Percentiles rank a stretch among this genome's conserved stretches.
Evolutionary conservation across 2,329 filamentous ascomycete species (phyloP).

Genomic region (Myotisia sp.): DNA sequence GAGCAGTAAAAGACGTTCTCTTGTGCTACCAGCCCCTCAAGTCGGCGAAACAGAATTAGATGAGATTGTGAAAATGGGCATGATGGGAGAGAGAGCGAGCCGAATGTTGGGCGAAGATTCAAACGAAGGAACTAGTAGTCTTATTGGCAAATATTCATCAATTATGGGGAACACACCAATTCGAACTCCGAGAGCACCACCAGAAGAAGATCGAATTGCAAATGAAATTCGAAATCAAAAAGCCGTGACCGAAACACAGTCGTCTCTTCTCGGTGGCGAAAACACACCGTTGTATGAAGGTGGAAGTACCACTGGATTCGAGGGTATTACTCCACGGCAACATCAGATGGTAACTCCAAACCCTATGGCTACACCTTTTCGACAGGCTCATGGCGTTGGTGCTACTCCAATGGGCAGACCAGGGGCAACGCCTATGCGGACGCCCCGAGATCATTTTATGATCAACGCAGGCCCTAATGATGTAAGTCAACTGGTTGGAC

Average conservation of each 20-base stretch:
- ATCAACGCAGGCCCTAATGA: constrained; percentile 59
- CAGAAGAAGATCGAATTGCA: constrained; percentile 87
- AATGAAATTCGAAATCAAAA: constrained; percentile 94
- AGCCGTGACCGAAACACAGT: constrained; percentile 84
- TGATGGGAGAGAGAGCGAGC: constrained; percentile 77
- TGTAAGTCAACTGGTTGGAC: constrained; percentile 49
- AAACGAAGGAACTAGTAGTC: constrained; percentile 67
- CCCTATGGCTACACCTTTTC: constrained; percentile 79
- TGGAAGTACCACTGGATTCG: constrained; percentile 69
- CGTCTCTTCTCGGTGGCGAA: constrained; percentile 81
- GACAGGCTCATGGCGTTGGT: constrained; percentile 44
- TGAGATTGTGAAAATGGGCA: constrained; percentile 97
- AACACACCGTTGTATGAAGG: constrained; percentile 82
- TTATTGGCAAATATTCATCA: constrained; percentile 74
- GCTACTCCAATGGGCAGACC: constrained; percentile 51
- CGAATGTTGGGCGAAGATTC: constrained; percentile 61
- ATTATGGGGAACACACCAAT: constrained; percentile 75
- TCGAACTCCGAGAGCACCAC: constrained; percentile 76
- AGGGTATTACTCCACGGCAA: constrained; percentile 65
- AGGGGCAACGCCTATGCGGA: constrained; percentile 72
- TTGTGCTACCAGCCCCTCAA: constrained; percentile 79
- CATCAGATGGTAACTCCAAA: constrained; percentile 84
- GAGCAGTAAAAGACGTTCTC: constrained; percentile 73
- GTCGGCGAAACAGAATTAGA: constrained; percentile 87
- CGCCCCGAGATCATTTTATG: constrained; percentile 73